Evolutionary conservation across 805 yeast genomes (phyloP).

Genomic region (Wickerhamiella parazyma): DNA sequence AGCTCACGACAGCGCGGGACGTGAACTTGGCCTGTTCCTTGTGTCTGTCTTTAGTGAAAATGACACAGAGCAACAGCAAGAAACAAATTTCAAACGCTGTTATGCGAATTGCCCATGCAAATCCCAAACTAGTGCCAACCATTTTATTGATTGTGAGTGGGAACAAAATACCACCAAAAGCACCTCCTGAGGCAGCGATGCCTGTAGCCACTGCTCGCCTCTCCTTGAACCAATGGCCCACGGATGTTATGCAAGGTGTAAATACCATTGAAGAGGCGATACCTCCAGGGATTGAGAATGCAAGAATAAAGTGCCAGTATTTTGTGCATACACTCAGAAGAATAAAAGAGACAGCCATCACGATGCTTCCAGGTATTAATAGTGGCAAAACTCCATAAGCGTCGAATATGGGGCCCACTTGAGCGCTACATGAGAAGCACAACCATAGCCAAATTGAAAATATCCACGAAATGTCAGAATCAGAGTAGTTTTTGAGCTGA

Average conservation of each 20-base stretch:
- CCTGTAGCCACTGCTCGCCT: slow-evolving; percentile 51
- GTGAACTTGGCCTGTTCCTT: slow-evolving; percentile 12
- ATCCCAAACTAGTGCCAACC: slow-evolving; percentile 36
- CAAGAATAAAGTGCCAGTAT: slow-evolving; percentile 46
- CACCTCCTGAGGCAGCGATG: slow-evolving; percentile 50
- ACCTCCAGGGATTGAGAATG: slow-evolving; percentile 43
- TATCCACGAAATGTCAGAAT: slow-evolving; percentile 54
- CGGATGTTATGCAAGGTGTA: slow-evolving; percentile 41
- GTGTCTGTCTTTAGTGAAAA: slow-evolving; percentile 29
- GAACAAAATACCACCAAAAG: slow-evolving; percentile 50
- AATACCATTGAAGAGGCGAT: slow-evolving; percentile 30
- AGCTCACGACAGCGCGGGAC: slow-evolving; percentile 21
- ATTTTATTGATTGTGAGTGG: slow-evolving; percentile 40
- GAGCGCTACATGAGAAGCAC: slow-evolving; percentile 34
- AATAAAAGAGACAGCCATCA: slow-evolving; percentile 38
- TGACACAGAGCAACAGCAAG: slow-evolving; percentile 23
- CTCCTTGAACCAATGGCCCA: slow-evolving; percentile 48
- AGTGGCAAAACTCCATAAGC: slow-evolving; percentile 39
- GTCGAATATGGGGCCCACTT: slow-evolving; percentile 41
- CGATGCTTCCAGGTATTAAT: slow-evolving; percentile 32
- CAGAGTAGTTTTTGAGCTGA: slow-evolving; percentile 33
- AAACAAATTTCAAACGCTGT: slow-evolving; percentile 26
- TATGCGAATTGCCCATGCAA: slow-evolving; percentile 45
- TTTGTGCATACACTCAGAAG: slow-evolving; percentile 36
- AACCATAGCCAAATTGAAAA: slow-evolving; percentile 33